Evolutionary conservation across 2,329 filamentous ascomycete species (phyloP).

Genomic region (Pseudocercospora musae): DNA sequence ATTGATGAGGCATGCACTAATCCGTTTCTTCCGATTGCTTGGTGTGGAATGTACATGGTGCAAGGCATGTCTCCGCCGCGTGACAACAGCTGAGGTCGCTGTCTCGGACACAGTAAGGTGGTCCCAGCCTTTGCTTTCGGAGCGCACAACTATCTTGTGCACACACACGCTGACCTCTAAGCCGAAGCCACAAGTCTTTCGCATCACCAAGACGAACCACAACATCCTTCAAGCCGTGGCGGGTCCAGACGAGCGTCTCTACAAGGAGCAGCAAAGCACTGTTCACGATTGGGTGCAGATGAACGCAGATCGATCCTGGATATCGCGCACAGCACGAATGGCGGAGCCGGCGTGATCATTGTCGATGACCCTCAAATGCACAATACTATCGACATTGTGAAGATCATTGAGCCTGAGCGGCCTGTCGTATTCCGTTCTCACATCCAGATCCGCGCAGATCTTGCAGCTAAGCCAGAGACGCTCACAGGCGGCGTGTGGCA

Average conservation of each 20-base stretch:
- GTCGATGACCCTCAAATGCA: conserved; percentile 87
- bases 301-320: conserved; percentile 74
- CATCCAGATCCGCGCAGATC: conserved; percentile 76
- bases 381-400: conserved; percentile 70
- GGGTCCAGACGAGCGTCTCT: conserved; percentile 61
- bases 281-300: conserved; percentile 69
- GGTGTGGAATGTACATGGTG: conserved; percentile 68
- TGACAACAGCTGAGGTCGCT: no score
- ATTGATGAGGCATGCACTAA: conserved; percentile 74
- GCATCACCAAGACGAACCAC: conserved; percentile 83
- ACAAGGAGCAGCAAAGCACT: conserved; percentile 57
- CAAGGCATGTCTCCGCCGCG: no score
- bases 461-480: conserved; percentile 56
- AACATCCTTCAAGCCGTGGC: conserved; percentile 83
- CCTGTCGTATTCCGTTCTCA: conserved; percentile 79
- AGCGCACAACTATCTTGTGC: no score
- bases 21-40: conserved; percentile 65
- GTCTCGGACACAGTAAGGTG: no score
- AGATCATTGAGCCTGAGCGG: conserved; percentile 65
- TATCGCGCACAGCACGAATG: conserved; percentile 62
- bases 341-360: conserved; percentile 72
- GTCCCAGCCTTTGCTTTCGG: no score
- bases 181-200: conserved; percentile 73
- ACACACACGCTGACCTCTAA: conserved; percentile 41
- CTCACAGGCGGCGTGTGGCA: conserved; percentile 72